Evolutionary conservation across 257 asterid species (phyloP).

Genomic region (Solanum chaucha): DNA sequence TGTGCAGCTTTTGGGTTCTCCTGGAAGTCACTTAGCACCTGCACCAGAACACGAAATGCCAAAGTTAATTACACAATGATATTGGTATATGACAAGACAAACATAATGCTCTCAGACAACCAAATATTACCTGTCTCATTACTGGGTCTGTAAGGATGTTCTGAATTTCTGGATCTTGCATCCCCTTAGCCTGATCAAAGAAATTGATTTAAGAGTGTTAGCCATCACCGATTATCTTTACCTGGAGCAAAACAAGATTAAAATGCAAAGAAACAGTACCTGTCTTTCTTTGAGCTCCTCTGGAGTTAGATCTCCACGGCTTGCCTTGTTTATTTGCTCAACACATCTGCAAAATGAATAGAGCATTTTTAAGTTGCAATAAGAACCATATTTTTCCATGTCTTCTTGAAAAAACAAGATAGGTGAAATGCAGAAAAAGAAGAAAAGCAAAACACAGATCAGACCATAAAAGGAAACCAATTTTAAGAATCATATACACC

Average conservation of each 20-base stretch:
- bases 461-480: not conserved
- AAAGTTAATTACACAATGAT: not conserved
- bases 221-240: not conserved
- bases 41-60: not conserved
- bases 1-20: constrained; percentile 84
- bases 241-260: not conserved
- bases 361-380: not conserved
- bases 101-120: not conserved
- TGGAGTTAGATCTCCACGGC: constrained; percentile 86
- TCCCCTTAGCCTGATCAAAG: constrained; percentile 58
- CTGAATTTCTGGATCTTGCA: constrained; percentile 96
- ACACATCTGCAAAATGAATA: constrained; percentile 49
- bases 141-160: constrained; percentile 89
- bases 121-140: constrained; percentile 72
- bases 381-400: not conserved
- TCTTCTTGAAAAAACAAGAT: not conserved
- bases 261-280: constrained; percentile 21
- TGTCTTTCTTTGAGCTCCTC: constrained; percentile 97
- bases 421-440: not conserved
- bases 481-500: not conserved
- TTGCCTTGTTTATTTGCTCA: constrained; percentile 72
- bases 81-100: not conserved
- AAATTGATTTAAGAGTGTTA: not conserved
- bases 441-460: not conserved
- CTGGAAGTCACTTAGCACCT: constrained; percentile 72